Evolutionary conservation across 2,329 filamentous ascomycete species (phyloP).

Genomic region (Fusarium sp.): DNA sequence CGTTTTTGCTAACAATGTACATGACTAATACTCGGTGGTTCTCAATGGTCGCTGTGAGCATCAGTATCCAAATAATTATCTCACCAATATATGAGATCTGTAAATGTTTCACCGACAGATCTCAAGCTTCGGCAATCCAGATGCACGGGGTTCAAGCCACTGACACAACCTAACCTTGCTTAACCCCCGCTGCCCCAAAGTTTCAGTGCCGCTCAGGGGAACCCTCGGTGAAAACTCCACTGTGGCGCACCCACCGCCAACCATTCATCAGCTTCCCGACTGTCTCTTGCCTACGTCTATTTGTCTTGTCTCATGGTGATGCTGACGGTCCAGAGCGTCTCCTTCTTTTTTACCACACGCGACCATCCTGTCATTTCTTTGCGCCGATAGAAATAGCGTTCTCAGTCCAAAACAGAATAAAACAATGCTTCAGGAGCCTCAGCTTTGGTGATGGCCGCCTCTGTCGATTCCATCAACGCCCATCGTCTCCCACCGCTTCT

Average conservation of each 20-base stretch:
- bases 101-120: not conserved
- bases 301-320: conserved; percentile 14
- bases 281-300: conserved; percentile 1
- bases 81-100: not conserved
- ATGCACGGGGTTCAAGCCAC: conserved; percentile 36
- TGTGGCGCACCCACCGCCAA: conserved; percentile 32
- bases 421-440: conserved; percentile 40
- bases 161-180: conserved; percentile 28
- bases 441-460: conserved; percentile 48
- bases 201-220: conserved; percentile 41
- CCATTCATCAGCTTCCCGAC: conserved; percentile 6
- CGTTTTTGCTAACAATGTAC: not conserved
- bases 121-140: conserved; percentile 19
- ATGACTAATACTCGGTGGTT: not conserved
- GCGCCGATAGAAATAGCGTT: not conserved
- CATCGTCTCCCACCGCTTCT: conserved; percentile 41
- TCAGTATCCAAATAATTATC: not conserved
- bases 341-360: conserved; percentile 16
- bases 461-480: conserved; percentile 42
- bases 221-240: conserved; percentile 23
- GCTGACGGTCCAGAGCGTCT: conserved; percentile 17
- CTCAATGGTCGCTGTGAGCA: not conserved
- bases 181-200: conserved; percentile 30
- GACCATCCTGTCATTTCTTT: not conserved
- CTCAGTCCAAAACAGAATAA: not conserved